Percentiles rank a stretch among this genome's conserved stretches.
Conservation (phyloP, 2,329 filamentous ascomycete genomes). For the Ambrosiella beaveri region DNA sequence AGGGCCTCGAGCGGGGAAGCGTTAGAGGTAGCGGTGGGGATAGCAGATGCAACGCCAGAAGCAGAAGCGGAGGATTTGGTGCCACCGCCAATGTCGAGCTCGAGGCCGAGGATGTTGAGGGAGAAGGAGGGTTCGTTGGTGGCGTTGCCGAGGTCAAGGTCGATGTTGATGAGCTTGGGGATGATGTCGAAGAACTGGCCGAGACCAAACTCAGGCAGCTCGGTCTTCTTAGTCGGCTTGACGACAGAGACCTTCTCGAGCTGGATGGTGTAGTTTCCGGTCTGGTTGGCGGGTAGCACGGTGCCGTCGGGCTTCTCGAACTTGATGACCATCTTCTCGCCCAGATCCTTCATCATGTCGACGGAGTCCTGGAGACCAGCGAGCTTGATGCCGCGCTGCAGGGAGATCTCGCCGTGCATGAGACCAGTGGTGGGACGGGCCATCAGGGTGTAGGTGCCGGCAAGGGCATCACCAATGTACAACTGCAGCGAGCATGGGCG, state of each 20-base stretch:
- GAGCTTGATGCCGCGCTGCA: conserved; percentile 47
- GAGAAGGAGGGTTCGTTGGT: conserved; percentile 8
- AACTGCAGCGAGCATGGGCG: conserved; percentile 22
- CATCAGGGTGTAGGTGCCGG: conserved; percentile 23
- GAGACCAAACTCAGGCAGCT: conserved; percentile 12
- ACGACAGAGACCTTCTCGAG: conserved; percentile 12
- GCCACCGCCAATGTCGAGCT: conserved; percentile 6
- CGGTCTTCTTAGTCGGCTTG: conserved; percentile 7
- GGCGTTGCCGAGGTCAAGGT: conserved; percentile 16
- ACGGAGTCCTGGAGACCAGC: conserved; percentile 27
- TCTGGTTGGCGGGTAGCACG: conserved; percentile 5
- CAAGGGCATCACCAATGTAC: conserved; percentile 19
- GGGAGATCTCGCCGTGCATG: conserved; percentile 22
- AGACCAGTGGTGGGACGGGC: conserved; percentile 20
- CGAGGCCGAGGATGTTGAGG: conserved; percentile 8
- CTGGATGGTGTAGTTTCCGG: conserved; percentile 10
- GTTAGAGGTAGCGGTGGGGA: not conserved
- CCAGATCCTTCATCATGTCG: conserved; percentile 5
- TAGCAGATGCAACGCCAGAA: not conserved
- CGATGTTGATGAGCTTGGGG: conserved; percentile 18
- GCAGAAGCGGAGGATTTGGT: not conserved
- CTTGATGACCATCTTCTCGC: conserved; percentile 18
- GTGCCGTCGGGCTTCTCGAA: conserved; percentile 12
- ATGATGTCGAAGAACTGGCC: conserved; percentile 13
- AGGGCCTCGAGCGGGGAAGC: too few relatives aligned